phyloP scores from a whole-genome alignment of 495 filamentous ascomycete genomes.

The Geoglossum glabrum region DNA sequence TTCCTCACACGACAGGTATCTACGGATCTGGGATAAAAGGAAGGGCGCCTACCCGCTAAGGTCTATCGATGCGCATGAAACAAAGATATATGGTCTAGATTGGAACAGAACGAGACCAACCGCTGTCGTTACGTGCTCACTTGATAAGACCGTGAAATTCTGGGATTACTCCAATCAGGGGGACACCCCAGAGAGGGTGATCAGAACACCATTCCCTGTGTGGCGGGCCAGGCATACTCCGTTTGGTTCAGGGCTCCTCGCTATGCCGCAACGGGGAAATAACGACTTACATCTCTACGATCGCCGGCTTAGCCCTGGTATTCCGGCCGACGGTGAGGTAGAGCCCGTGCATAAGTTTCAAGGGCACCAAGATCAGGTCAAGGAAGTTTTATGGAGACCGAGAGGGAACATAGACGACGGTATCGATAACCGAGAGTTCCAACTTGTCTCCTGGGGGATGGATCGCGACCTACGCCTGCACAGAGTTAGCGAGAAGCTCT shows the following conservation, averaged over 20 bases:
- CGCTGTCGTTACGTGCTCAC: slow-evolving; percentile 64
- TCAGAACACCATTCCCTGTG: slow-evolving; percentile 67
- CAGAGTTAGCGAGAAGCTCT: slow-evolving; percentile 39
- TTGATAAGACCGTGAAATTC: slow-evolving; percentile 85
- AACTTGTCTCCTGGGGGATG: slow-evolving; percentile 81
- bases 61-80: slow-evolving; percentile 76
- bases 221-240: slow-evolving; percentile 91
- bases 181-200: slow-evolving; percentile 48
- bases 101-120: slow-evolving; percentile 65
- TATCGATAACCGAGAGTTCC: slow-evolving; percentile 80
- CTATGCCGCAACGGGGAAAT: slow-evolving; percentile 80
- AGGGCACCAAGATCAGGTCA: slow-evolving; percentile 69
- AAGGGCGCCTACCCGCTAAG: slow-evolving; percentile 59
- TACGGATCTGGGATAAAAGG: slow-evolving; percentile 81
- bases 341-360: slow-evolving; percentile 50
- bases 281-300: slow-evolving; percentile 76
- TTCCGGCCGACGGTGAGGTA: slow-evolving; percentile 25
- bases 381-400: slow-evolving; percentile 83
- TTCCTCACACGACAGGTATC: slow-evolving; percentile 69
- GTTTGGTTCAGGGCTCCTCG: slow-evolving; percentile 68
- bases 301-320: slow-evolving; percentile 27
- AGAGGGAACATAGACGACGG: slow-evolving; percentile 49
- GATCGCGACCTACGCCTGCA: slow-evolving; percentile 71
- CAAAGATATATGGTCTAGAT: slow-evolving; percentile 90
- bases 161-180: slow-evolving; percentile 59